Evolutionary conservation across 140 eudicot species (phyloP).

Genomic region (Ambrosia hybrid): DNA sequence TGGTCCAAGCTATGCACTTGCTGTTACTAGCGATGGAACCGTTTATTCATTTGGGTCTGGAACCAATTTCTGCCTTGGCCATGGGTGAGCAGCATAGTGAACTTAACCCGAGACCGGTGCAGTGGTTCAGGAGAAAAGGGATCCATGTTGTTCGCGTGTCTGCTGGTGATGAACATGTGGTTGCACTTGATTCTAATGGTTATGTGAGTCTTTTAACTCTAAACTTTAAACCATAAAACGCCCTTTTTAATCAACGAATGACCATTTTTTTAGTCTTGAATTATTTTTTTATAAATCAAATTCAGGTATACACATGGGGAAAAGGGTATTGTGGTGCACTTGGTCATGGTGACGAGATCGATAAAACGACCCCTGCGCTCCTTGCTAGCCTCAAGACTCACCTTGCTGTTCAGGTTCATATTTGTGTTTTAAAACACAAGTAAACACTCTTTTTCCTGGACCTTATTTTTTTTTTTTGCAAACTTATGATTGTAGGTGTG

Average conservation of each 20-base stretch:
- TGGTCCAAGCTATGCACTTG: slow-evolving; percentile 83
- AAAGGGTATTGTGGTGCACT: slow-evolving; percentile 99
- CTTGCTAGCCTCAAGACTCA: slow-evolving; percentile 55
- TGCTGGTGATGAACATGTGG: slow-evolving; percentile 98
- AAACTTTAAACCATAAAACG: neutral
- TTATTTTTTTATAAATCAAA: neutral
- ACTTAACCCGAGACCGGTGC: slow-evolving; percentile 69
- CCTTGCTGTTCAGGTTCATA: slow-evolving; percentile 77
- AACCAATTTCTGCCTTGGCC: slow-evolving; percentile 90
- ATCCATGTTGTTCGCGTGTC: slow-evolving; percentile 70
- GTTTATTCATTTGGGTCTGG: slow-evolving; percentile 84
- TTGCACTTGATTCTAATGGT: slow-evolving; percentile 93
- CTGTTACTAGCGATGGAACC: slow-evolving; percentile 69
- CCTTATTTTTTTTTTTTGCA: neutral
- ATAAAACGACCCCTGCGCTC: slow-evolving; percentile 69
- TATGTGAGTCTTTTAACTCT: slow-evolving; percentile 41
- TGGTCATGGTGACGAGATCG: slow-evolving; percentile 94
- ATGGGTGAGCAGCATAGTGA: slow-evolving; percentile 92
- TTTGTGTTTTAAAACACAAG: neutral
- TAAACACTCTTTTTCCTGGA: slow-evolving; percentile 5
- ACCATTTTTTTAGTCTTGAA: neutral
- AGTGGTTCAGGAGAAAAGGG: slow-evolving; percentile 67
- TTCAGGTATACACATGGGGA: slow-evolving; percentile 96
- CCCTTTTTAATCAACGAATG: neutral
- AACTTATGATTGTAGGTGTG: slow-evolving; percentile 55